Evolutionary conservation across 495 filamentous ascomycete genomes (phyloP), one percentile per base, ranked within the genome.

Genomic region (Astrothelium subdiscretum): DNA sequence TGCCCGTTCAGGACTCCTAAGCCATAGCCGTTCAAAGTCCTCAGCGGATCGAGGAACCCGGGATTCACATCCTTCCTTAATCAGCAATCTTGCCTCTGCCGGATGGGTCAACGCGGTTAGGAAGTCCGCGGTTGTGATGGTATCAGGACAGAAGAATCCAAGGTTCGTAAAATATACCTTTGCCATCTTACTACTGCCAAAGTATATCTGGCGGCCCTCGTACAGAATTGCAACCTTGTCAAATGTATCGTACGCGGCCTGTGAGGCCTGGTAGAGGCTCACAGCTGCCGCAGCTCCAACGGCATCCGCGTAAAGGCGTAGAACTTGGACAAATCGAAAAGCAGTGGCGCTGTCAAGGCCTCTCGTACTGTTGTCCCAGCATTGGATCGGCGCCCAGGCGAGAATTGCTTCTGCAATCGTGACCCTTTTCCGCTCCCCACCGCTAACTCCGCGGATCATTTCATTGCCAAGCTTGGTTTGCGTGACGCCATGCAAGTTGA

Each of bases 131-230:
- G 57, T 65, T 0, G 69, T 71, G 52, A 65, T 63, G 4, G 67
- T 51, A 12, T 62, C 60, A 1, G 69, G 69, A 44, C 65, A 67
- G 24, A 65, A 52, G 61, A 74, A 79, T 6, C 77, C 77, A 51
- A 76, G 67, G 0, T 77, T 70, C 43, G 74, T 72, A 59, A 90
- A 88, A 65, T 87, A 89, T 12, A 79, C 72, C 59, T 79, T 80
- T 18, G 86, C 87, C 29, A 78, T 67, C 15, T 75, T 72, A 18
- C 78, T 79, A 0, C 79, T 80, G 0, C 87, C 87, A 59, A 76
- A 76, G 68, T 60, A 76, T 63, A 75, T 75, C 65, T 75, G 72
- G 6, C 72, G 69, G 29, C 74, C 74, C 44, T 74, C 72, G 63
- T 76, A 74, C 12, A 76, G 65, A 2, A 76, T 71, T n/a, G 74